Evolutionary conservation across 352 stramenopile genomes (phyloP).

Genomic region (Plasmopara muralis): DNA sequence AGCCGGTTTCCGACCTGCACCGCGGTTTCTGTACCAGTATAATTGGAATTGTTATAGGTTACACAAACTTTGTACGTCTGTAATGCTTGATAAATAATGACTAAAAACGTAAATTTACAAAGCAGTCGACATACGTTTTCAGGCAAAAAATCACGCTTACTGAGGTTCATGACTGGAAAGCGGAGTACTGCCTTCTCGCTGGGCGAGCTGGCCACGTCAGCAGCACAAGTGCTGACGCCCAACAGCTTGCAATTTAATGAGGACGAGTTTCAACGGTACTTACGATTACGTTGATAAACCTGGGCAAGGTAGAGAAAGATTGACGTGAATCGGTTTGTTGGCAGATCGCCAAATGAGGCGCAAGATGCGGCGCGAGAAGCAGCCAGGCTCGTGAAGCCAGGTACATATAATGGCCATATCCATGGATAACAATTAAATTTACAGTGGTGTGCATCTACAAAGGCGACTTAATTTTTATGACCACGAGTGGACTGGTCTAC

Average conservation of each 20-base stretch:
- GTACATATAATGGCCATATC: constrained; percentile 17
- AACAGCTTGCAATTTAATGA: constrained; percentile 75
- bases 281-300: no score
- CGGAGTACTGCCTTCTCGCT: constrained; percentile 16
- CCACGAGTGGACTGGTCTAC: constrained; percentile 61
- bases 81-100: neutral
- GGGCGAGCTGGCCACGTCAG: constrained; percentile 31
- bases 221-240: constrained; percentile 47
- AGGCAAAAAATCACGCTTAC: no score
- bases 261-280: constrained; percentile 62
- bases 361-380: constrained; percentile 53
- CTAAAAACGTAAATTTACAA: neutral
- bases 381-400: constrained; percentile 52
- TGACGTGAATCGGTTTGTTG: constrained; percentile 1
- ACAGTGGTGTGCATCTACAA: neutral
- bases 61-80: neutral
- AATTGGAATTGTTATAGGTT: constrained; percentile 4
- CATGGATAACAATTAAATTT: neutral
- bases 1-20: constrained; percentile 30
- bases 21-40: constrained; percentile 1
- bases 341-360: constrained; percentile 49
- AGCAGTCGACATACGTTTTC: no score
- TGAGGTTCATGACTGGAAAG: constrained; percentile 3
- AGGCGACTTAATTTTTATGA: constrained; percentile 81
- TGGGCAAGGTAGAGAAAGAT: no score